phyloP scores from a whole-genome alignment of 306 rosid species.

The Oxytropis ochrocephala region DNA sequence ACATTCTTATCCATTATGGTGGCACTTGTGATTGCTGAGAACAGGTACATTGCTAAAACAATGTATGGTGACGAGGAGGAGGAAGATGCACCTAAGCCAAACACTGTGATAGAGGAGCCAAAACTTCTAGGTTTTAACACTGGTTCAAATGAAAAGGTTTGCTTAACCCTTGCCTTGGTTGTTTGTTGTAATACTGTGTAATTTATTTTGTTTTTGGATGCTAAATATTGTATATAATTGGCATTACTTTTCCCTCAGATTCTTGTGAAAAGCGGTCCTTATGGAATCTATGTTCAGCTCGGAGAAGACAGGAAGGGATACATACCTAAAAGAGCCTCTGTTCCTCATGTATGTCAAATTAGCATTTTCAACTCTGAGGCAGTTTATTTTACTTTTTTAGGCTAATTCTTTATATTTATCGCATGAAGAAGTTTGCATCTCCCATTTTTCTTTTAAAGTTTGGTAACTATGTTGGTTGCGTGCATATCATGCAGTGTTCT shows the following conservation, averaged over 20 bases:
- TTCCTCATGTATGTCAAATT: constrained; percentile 59
- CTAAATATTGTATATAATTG: constrained; percentile 17
- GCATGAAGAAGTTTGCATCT: background rate
- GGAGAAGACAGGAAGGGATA: constrained; percentile 85
- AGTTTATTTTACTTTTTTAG: background rate
- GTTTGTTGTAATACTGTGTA: background rate
- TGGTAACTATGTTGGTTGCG: background rate
- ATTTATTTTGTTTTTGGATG: constrained; percentile 14
- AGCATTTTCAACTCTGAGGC: constrained; percentile 9
- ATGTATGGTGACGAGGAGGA: constrained; percentile 71
- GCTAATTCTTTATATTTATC: constrained; percentile 1
- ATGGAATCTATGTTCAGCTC: constrained; percentile 83
- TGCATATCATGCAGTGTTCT: background rate
- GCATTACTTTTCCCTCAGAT: constrained; percentile 39
- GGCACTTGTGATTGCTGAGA: constrained; percentile 26
- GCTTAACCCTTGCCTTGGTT: constrained; percentile 7
- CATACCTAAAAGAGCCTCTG: constrained; percentile 69
- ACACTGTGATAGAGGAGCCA: constrained; percentile 52
- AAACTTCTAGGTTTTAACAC: constrained; percentile 63
- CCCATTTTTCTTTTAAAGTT: background rate
- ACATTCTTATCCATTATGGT: background rate
- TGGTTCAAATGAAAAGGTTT: constrained; percentile 70
- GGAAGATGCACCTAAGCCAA: constrained; percentile 38
- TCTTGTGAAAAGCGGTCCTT: constrained; percentile 85
- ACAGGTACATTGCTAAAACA: constrained; percentile 85